A percentile compares a stretch with the other conserved stretches of the same genome.
These are phyloP conservation scores for Entophlyctis luteolus DNA, from an alignment of 192 early-diverging fungal genomes.

Conservation along the genomic window DNA sequence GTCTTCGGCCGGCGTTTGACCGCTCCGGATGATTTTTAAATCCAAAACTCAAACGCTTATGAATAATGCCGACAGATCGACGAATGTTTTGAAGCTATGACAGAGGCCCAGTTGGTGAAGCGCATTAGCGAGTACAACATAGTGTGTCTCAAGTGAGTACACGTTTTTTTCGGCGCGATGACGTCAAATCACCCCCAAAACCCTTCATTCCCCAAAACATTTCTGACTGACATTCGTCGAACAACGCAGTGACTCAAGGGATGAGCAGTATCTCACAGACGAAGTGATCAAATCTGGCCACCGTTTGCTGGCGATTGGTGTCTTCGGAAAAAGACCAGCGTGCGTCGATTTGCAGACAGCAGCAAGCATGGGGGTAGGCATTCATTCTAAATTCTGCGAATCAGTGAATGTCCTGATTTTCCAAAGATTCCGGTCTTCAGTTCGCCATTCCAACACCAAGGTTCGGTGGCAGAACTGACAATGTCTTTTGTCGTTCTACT, in stretches of 20 bases:
- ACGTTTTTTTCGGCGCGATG: neutral
- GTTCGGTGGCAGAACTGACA: conserved; percentile 41
- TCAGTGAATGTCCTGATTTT: neutral
- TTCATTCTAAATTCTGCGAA: conserved; percentile 28
- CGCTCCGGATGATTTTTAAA: neutral
- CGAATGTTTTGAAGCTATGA: conserved; percentile 27
- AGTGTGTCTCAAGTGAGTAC: conserved; percentile 36
- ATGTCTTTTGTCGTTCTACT: conserved; percentile 44
- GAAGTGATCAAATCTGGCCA: conserved; percentile 41
- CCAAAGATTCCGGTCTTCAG: conserved; percentile 45
- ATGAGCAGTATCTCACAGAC: conserved; percentile 38
- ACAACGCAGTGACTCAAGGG: conserved; percentile 22
- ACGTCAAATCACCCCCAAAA: neutral
- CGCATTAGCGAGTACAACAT: conserved; percentile 43
- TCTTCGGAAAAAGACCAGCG: conserved; percentile 35
- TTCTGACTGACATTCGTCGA: no score
- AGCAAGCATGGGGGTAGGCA: conserved; percentile 40
- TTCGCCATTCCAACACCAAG: conserved; percentile 45
- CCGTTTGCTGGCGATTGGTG: conserved; percentile 40
- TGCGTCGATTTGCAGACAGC: conserved; percentile 40
- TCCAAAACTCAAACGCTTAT: neutral
- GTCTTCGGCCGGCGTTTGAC: neutral
- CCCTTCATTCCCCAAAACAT: neutral
- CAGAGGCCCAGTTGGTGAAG: conserved; percentile 43
- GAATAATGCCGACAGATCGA: conserved; percentile 21